These are phyloP conservation scores for Picea abies DNA, from an alignment of 83 land plant species.

Conservation along the genomic window DNA sequence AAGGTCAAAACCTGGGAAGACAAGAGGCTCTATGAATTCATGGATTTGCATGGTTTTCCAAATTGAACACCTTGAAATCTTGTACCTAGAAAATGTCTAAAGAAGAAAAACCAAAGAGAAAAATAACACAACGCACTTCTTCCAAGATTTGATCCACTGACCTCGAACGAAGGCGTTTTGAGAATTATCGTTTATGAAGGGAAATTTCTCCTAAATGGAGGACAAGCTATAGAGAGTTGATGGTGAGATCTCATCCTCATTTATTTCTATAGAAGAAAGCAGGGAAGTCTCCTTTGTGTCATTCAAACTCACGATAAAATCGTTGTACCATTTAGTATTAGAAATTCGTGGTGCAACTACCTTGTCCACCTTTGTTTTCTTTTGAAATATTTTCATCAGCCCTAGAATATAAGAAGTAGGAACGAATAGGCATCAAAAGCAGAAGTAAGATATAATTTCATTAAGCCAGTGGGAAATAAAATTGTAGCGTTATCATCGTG, in stretches of 20 bases:
- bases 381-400: constrained; percentile 65
- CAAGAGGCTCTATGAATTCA: no score
- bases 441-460: neutral
- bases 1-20: no score
- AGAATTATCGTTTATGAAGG: constrained; percentile 62
- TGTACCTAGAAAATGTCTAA: neutral
- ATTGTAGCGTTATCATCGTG: no score
- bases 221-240: constrained; percentile 49
- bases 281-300: constrained; percentile 86
- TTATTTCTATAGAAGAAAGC: constrained; percentile 68
- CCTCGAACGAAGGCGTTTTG: constrained; percentile 99
- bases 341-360: constrained; percentile 95
- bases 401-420: no score
- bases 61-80: no score
- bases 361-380: constrained; percentile 76
- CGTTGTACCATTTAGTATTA: constrained; percentile 91
- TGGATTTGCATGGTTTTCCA: no score
- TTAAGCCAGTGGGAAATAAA: no score
- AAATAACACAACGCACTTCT: neutral
- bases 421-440: neutral
- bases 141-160: constrained; percentile 20
- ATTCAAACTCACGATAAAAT: constrained; percentile 83
- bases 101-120: neutral
- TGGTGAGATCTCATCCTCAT: constrained; percentile 89
- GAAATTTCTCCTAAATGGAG: no score